Conservation (phyloP, 2,329 filamentous ascomycete species). For the Hypoxylon sp. region DNA sequence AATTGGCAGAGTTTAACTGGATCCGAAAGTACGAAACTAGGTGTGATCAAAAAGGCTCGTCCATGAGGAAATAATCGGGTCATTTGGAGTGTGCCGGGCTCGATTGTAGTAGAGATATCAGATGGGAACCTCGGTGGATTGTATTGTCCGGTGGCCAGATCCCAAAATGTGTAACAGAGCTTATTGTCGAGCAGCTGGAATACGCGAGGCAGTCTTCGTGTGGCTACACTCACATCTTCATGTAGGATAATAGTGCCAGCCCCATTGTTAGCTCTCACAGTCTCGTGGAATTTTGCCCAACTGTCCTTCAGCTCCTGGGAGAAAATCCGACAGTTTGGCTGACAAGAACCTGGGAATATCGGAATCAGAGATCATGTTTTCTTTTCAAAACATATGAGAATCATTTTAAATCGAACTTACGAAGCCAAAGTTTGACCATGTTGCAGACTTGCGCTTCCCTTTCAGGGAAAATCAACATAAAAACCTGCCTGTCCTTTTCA, state of each 20-base stretch:
- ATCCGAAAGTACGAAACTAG: constrained; percentile 65
- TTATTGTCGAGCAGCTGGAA: constrained; percentile 47
- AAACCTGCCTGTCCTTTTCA: constrained; percentile 48
- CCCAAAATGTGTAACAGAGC: constrained; percentile 51
- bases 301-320: constrained; percentile 44
- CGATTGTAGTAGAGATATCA: constrained; percentile 28
- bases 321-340: constrained; percentile 52
- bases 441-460: constrained; percentile 46
- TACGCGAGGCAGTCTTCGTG: constrained; percentile 50
- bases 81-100: constrained; percentile 55
- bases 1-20: constrained; percentile 58
- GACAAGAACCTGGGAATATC: constrained; percentile 44
- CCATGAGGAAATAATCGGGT: constrained; percentile 63
- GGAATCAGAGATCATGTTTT: constrained; percentile 17
- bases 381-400: not conserved
- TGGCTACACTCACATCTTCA: constrained; percentile 46
- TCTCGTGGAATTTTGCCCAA: constrained; percentile 50
- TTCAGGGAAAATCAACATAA: constrained; percentile 51
- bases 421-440: constrained; percentile 51
- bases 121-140: constrained; percentile 55
- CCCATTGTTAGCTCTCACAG: constrained; percentile 40
- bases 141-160: constrained; percentile 49
- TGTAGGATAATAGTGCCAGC: constrained; percentile 54
- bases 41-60: constrained; percentile 63
- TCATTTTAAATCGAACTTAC: constrained; percentile 44